A percentile compares a stretch with the other conserved stretches of the same genome.
Evolutionary conservation across 108 stramenopile species (phyloP).

Genomic region (Cyclotella baltica): DNA sequence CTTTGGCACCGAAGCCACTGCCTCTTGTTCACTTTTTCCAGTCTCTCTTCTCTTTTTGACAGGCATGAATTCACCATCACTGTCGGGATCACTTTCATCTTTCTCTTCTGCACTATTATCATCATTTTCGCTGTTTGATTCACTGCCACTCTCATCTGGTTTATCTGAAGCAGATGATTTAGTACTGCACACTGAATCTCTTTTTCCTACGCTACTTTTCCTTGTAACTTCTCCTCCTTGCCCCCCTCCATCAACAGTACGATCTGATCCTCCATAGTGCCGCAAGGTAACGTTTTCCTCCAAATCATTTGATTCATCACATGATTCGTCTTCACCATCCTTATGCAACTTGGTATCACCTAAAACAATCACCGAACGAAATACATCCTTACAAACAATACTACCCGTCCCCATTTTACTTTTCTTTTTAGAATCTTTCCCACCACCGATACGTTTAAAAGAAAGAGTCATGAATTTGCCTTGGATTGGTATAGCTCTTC

Average conservation of each 20-base stretch:
- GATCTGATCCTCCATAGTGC: conserved; percentile 79
- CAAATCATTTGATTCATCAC: conserved; percentile 1
- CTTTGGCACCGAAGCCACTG: conserved; percentile 19
- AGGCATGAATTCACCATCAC: conserved; percentile 57
- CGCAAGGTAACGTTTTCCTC: conserved; percentile 11
- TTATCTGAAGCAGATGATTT: neutral
- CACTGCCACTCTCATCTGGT: conserved; percentile 16
- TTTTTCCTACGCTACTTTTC: conserved; percentile 16
- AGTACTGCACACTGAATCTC: neutral
- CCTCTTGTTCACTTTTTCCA: conserved; percentile 23
- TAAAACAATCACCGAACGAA: conserved; percentile 77
- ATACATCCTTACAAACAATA: conserved; percentile 67
- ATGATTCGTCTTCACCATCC: neutral
- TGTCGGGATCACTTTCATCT: conserved; percentile 26
- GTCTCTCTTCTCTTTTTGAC: conserved; percentile 40
- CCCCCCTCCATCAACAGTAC: conserved; percentile 71
- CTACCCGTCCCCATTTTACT: conserved; percentile 61
- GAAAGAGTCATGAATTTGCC: conserved; percentile 47
- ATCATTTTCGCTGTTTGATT: conserved; percentile 16
- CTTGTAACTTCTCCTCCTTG: conserved; percentile 17
- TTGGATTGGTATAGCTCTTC: conserved; percentile 43
- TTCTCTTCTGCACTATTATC: conserved; percentile 18
- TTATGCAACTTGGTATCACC: conserved; percentile 58
- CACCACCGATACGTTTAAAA: conserved; percentile 51
- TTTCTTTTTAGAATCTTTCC: conserved; percentile 43